A percentile compares a stretch with the other conserved stretches of the same genome.
Evolutionary conservation across 2,329 filamentous ascomycete species (phyloP).

Genomic region (Tolypocladium ovalisporum): DNA sequence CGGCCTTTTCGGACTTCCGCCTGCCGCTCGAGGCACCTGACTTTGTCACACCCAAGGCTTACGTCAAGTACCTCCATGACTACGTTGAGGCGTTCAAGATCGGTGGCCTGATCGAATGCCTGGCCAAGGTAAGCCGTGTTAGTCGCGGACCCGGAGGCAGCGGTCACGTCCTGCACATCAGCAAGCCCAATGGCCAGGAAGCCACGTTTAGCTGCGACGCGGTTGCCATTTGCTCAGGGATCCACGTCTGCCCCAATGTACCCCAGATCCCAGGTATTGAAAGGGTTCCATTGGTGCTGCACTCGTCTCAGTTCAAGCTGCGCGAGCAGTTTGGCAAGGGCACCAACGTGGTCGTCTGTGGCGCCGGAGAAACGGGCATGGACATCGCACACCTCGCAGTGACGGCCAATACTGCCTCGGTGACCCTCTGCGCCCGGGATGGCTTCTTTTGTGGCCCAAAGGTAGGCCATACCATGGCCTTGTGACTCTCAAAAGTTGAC

Average conservation of each 20-base stretch:
- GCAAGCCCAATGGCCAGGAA: neutral
- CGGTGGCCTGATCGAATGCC: conserved; percentile 22
- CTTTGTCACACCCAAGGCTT: conserved; percentile 28
- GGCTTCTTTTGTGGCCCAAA: conserved; percentile 36
- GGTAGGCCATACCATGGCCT: conserved; percentile 9
- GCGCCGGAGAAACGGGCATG: conserved; percentile 34
- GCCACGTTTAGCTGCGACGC: conserved; percentile 29
- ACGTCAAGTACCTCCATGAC: conserved; percentile 29
- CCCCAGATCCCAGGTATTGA: conserved; percentile 27
- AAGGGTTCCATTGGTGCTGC: conserved; percentile 22
- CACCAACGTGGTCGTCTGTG: conserved; percentile 30
- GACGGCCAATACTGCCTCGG: conserved; percentile 27
- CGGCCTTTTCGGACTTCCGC: conserved; percentile 38
- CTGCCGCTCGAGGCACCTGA: conserved; percentile 29
- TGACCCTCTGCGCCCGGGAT: conserved; percentile 32
- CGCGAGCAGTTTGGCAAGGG: conserved; percentile 27
- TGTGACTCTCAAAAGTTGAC: neutral
- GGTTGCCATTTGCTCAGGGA: conserved; percentile 32
- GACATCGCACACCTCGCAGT: conserved; percentile 33
- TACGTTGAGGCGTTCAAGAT: conserved; percentile 29
- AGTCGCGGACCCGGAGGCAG: conserved; percentile 4
- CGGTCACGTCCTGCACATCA: conserved; percentile 7
- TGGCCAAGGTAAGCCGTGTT: conserved; percentile 18
- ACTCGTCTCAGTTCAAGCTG: conserved; percentile 31
- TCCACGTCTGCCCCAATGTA: conserved; percentile 29